Conservation (phyloP, 768 basidiomycete genomes). For the Hydnomerulius pinastri region DNA sequence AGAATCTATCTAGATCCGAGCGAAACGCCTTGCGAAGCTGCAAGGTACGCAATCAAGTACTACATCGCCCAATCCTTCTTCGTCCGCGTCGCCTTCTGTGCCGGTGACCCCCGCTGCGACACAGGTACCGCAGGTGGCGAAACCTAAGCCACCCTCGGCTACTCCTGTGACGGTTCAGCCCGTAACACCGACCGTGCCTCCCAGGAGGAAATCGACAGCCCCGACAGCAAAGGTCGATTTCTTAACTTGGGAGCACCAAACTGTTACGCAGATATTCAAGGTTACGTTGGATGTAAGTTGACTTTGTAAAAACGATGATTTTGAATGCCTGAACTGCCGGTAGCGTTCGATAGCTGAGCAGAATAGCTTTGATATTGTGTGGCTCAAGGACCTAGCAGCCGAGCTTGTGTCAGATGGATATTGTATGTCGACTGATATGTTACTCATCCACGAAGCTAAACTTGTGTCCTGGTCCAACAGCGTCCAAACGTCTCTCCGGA, state of each 20-base stretch:
- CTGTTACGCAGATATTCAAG: conserved; percentile 66
- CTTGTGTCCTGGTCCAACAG: conserved; percentile 24
- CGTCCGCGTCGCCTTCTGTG: conserved; percentile 7
- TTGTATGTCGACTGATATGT: conserved; percentile 30
- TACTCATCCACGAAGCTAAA: background rate
- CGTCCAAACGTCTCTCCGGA: conserved; percentile 46
- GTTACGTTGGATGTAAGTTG: conserved; percentile 76
- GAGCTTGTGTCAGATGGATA: conserved; percentile 68
- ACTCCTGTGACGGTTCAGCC: conserved; percentile 28
- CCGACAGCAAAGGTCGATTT: conserved; percentile 50
- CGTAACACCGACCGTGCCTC: conserved; percentile 34
- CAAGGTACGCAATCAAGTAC: conserved; percentile 47
- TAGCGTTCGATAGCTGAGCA: conserved; percentile 61
- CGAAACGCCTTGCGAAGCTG: conserved; percentile 89
- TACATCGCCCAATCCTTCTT: conserved; percentile 30
- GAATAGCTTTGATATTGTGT: conserved; percentile 70
- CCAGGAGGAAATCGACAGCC: conserved; percentile 50
- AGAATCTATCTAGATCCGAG: conserved; percentile 68
- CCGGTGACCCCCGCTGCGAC: conserved; percentile 33
- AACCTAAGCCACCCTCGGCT: conserved; percentile 34
- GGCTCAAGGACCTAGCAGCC: conserved; percentile 74
- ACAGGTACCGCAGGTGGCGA: conserved; percentile 34
- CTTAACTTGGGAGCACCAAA: conserved; percentile 72
- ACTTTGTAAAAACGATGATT: background rate
- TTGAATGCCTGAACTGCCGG: conserved; percentile 10